Base-by-base conservation (phyloP, 441 rosid genomes). In the Francoa sonchifolia region DNA sequence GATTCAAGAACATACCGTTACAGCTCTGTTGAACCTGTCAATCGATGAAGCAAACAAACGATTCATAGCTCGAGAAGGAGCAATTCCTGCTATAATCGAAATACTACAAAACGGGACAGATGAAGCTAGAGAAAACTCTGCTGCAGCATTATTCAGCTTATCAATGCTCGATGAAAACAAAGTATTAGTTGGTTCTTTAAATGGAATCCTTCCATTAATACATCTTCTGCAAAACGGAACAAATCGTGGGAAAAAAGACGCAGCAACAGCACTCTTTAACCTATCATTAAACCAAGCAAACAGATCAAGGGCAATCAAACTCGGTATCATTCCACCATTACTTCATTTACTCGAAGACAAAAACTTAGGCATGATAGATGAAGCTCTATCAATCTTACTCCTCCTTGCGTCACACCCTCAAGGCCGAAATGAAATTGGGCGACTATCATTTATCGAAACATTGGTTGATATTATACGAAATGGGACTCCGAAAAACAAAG, bases 401-500 rank as follows among this genome's bases (percentile, higher is more conserved):
- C 74, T 76, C 14, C 57, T 76, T 2, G 57, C 65, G 9, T 65
- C 79, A 1, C 79, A 67, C 16, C 66, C 72, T 0, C 60, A 47
- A 18, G 79, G 73, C 2, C 52, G 57, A 44, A 44, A 53, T 4
- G 66, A 70, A 42, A 68, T 65, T 6, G 72, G 75, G 17, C 53
- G 19, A 26, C 50, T 63, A 8, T 50, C 72, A 1, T 70, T 73
- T 42, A 59, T 73, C 17, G 36, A 51, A 46, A 70, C 65, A 1
- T 41, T 76, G 6, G 73, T 72, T 5, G 75, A 65, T 12, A 67
- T 76, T 37, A 62, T 70, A n/a, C 52, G 48, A 32, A 50, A 15
- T 1, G 79, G 84, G 30, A 72, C 77, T 6, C 73, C 84, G 1
- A 72, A 70, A 69, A 72, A 69, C 75, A 67, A 76, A 65, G 84